Percentiles rank a stretch among this genome's conserved stretches.
Conservation (phyloP, 352 stramenopile genomes). For the Phytophthora sp. region DNA sequence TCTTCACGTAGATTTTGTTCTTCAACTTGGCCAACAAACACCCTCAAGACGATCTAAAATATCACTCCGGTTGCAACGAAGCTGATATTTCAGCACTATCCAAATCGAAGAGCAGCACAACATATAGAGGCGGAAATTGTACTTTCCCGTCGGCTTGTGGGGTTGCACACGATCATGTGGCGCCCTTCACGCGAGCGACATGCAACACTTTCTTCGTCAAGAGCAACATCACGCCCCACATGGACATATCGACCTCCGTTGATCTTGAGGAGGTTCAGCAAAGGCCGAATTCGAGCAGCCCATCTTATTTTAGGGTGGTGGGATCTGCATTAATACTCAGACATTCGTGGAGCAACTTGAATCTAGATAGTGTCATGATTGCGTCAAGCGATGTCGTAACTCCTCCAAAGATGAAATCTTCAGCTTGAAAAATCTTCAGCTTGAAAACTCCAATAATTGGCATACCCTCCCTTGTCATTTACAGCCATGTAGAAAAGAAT, state of each 20-base stretch:
- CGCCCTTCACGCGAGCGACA: background rate
- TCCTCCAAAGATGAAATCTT: background rate
- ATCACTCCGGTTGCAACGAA: conserved; percentile 7
- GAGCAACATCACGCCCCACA: background rate
- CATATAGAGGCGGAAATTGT: conserved; percentile 7
- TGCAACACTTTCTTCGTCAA: background rate
- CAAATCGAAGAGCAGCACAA: conserved; percentile 2
- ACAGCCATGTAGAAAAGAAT: background rate
- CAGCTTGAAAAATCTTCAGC: background rate
- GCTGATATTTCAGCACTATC: conserved; percentile 1
- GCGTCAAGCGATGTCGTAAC: background rate
- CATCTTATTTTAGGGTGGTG: background rate
- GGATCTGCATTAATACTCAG: background rate
- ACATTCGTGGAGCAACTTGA: background rate
- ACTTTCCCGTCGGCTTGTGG: conserved; percentile 1
- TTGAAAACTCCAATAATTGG: background rate
- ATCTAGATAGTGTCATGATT: background rate
- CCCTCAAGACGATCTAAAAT: too few relatives aligned
- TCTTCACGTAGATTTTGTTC: too few relatives aligned
- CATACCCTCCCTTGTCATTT: background rate
- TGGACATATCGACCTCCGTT: background rate
- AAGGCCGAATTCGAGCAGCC: background rate
- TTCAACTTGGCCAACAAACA: too few relatives aligned
- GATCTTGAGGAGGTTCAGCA: background rate
- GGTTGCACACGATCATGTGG: background rate